Evolutionary conservation across 805 yeast species (phyloP), one percentile per base, ranked within the genome.

Genomic region (Sugiyamaella mastotermitis): DNA sequence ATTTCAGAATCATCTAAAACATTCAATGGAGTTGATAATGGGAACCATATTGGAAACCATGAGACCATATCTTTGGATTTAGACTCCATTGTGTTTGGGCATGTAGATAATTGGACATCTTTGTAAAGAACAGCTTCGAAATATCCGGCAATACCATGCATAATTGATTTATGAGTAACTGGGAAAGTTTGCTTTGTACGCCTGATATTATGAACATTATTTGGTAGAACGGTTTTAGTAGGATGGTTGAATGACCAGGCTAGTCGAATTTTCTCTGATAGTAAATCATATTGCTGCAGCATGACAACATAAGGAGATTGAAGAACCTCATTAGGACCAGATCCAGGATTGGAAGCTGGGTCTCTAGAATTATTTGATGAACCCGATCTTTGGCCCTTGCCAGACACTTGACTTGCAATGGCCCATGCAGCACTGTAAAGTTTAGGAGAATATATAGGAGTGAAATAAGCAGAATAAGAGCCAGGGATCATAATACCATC

Each of bases 131-230:
- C 71, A 0, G 92, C 78, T n/a, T 68, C 69, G 52, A 88, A 88
- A 52, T 66, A 78, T 0, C 96, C 96, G 3, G 76, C 64, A 24
- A 87, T 56, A 0, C 90, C 95, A 55, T 85, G 88, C 2, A 84
- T 56, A 14, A 69, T 70, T 1, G 81, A 73, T 37, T 71, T 66
- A 22, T 69, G 59, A 11, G 66, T 64, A 4, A 73, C 64, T 34
- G 63, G 62, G 43, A 80, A 70, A 2, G 63, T 61, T 3, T 64
- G 62, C 10, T 61, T 60, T 1, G 55, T 42, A 14, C 41, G 40
- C 5, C 61, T 48, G 3, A 37, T 24, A 28, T 52, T 49, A 23
- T 48, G 53, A 16, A 38, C 35, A 32, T 52, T 49, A 21, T 45
- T 25, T 16, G 40, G 23, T 5, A 43, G 31, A 23, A 26, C n/a